Evolutionary conservation across 441 rosid genomes (phyloP).

Genomic region (Biscutella laevigata): DNA sequence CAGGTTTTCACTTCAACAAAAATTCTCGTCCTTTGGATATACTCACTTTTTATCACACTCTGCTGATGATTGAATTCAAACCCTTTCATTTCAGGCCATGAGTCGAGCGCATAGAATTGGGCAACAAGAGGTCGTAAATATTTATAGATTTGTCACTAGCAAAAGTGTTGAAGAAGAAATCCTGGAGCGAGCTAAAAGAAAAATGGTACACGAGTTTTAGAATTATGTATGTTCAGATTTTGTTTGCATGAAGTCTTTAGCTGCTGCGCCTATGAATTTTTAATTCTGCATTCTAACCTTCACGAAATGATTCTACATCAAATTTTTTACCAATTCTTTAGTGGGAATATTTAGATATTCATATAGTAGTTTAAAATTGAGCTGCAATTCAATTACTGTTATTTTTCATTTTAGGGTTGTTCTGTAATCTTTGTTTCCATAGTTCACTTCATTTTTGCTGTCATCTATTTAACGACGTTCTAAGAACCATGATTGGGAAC

Average conservation of each 20-base stretch:
- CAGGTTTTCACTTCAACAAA: slow-evolving; percentile 45
- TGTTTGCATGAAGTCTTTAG: slow-evolving; percentile 6
- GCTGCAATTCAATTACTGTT: neutral
- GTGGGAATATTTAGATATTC: neutral
- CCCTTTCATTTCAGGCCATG: slow-evolving; percentile 69
- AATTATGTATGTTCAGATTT: neutral
- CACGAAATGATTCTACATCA: neutral
- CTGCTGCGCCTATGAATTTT: neutral
- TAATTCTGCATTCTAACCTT: slow-evolving; percentile 5
- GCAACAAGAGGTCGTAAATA: slow-evolving; percentile 97
- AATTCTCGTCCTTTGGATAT: slow-evolving; percentile 2
- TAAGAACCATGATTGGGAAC: slow-evolving; percentile 6
- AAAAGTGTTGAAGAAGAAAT: slow-evolving; percentile 99
- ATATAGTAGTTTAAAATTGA: neutral
- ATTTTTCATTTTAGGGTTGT: neutral
- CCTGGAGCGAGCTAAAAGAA: slow-evolving; percentile 96
- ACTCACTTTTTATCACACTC: neutral
- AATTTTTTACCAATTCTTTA: neutral
- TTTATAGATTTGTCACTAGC: slow-evolving; percentile 98
- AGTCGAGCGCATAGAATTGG: slow-evolving; percentile 99
- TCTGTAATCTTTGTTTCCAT: neutral
- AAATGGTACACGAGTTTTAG: slow-evolving; percentile 52
- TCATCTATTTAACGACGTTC: neutral
- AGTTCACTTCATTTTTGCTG: neutral
- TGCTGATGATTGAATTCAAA: slow-evolving; percentile 7